Conservation (phyloP, 352 stramenopile species). For the Globisporangium rhizosaccharum region DNA sequence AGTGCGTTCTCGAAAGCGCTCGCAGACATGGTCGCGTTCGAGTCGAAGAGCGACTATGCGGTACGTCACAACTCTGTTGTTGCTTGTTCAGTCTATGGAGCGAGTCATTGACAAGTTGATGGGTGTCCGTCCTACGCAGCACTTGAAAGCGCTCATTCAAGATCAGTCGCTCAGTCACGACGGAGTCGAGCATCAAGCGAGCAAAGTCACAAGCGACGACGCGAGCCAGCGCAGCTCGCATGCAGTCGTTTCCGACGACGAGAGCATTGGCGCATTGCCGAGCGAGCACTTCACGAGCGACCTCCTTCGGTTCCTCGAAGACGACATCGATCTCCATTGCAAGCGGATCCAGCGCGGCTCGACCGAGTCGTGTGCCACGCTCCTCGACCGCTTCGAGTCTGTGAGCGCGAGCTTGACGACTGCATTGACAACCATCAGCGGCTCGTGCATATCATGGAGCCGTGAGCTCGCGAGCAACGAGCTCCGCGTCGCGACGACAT, state of each 20-base stretch:
- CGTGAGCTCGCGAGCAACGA: conserved; percentile 16
- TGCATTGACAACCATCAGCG: conserved; percentile 19
- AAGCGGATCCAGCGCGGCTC: background rate
- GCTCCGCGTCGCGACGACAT: conserved; percentile 12
- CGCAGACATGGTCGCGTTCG: background rate
- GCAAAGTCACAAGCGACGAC: background rate
- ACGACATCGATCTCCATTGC: conserved; percentile 1
- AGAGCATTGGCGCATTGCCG: background rate
- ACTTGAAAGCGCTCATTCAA: conserved; percentile 1
- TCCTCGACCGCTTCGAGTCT: background rate
- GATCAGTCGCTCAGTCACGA: background rate
- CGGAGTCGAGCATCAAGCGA: background rate
- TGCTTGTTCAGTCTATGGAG: background rate
- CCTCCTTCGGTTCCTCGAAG: conserved; percentile 9
- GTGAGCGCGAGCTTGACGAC: conserved; percentile 1
- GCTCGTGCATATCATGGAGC: conserved; percentile 16
- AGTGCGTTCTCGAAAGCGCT: conserved; percentile 1
- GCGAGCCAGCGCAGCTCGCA: background rate
- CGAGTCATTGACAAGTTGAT: background rate
- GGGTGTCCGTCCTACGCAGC: background rate
- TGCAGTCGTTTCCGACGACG: background rate
- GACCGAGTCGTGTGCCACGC: background rate
- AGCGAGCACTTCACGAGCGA: conserved; percentile 11
- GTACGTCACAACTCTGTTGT: background rate
- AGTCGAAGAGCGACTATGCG: background rate